Conservation (phyloP, 345 rosid species). For the Excoecaria agallocha region DNA sequence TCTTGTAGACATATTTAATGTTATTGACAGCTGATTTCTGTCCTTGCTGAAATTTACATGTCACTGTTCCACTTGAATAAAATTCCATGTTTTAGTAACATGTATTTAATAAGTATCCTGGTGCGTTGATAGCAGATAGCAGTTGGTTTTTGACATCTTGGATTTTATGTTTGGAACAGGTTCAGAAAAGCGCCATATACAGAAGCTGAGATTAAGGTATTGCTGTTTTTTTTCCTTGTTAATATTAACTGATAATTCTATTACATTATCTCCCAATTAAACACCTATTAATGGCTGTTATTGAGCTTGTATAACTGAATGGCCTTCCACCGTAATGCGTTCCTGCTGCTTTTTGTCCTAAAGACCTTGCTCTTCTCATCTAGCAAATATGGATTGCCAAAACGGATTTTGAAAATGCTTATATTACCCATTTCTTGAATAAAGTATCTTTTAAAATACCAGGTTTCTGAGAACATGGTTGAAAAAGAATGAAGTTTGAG, state of each 20-base stretch:
- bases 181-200: conserved; percentile 67
- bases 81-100: neutral
- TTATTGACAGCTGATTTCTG: neutral
- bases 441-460: neutral
- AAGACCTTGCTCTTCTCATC: neutral
- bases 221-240: neutral
- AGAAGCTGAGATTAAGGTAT: conserved; percentile 95
- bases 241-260: neutral
- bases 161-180: conserved; percentile 36
- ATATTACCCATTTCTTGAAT: neutral
- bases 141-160: neutral
- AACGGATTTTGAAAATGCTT: neutral
- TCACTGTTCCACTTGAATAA: too few species aligned
- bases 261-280: neutral
- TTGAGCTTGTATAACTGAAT: neutral
- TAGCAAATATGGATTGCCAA: neutral
- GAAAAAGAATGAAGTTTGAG: neutral
- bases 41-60: neutral
- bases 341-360: neutral
- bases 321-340: neutral
- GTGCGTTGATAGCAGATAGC: neutral
- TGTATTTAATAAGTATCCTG: neutral
- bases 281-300: neutral
- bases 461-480: neutral
- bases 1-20: neutral